Evolutionary conservation across 1,284 basidiomycete species (phyloP), one percentile per base, ranked within the genome.

Genomic region (Mycosarcoma mackinlayi): DNA sequence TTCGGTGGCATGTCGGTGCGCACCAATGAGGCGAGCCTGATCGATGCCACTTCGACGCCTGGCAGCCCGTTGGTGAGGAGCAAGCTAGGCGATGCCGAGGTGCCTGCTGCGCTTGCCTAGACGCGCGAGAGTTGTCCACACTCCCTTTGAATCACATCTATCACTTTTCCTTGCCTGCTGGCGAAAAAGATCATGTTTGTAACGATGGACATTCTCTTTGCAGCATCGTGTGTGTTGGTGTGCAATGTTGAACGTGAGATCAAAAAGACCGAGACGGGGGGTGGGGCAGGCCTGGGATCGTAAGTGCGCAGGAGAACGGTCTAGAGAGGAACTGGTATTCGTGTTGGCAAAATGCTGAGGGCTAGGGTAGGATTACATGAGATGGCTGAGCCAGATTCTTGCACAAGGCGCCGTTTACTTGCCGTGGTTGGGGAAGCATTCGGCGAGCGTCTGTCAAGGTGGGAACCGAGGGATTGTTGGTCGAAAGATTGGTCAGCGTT

Each of bases 381-480:
- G n/a, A n/a, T n/a, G n/a, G n/a, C n/a, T n/a, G n/a, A n/a, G n/a
- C n/a, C n/a, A n/a, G n/a, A n/a, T n/a, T n/a, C n/a, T n/a, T 14
- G 11, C 4, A 35, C 11, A 35, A 16, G 34, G n/a, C 7, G 34
- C 34, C n/a, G 11, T 10, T 13, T 19, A 71, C 44, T 66, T 71
- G 50, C 33, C 69, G 33, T 39, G 39, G 56, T 59, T 53, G 23
- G 69, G 69, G 49, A 72, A 72, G 56, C 69, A 72, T 35, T 72
- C 69, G 4, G 69, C 69, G 13, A 72, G 37, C 1, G 69, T 72
- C 69, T 72, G 37, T 19, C 27, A 3, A 21, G 25, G 14, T 13
- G 8, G 1, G 4, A 18, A 19, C 10, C 21, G 16, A 33, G n/a
- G 21, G 24, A 46, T 19, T n/a, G n/a, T n/a, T n/a, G n/a, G n/a